Evolutionary conservation across 2,329 filamentous ascomycete genomes (phyloP), one percentile per base, ranked within the genome.

Genomic region (Phialophora tarda): DNA sequence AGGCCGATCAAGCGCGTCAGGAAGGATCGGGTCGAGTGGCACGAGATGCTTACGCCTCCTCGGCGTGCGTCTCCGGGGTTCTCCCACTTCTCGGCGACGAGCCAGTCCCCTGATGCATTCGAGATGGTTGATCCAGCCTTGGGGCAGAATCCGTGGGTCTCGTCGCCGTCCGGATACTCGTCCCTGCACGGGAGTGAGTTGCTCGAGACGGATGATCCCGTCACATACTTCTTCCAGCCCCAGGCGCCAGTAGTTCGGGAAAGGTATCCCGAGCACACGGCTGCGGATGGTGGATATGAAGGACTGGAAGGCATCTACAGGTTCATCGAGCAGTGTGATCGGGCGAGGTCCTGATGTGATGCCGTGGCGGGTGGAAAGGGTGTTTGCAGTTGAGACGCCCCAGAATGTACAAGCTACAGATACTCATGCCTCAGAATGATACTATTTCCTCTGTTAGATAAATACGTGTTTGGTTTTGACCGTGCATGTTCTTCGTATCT

Each of bases 271-370:
- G 58, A 54, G 21, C 50, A n/a, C 34, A 12, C 24, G 14, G 11
- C 10, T 28, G 7, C 69, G 73, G 65, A 32, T 12, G 73, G 63
- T 69, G 68, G 63, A 62, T 88, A 87, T 69, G 87, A 89, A 68
- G 85, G 86, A 4, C 77, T 88, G 14, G 86, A 90, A 73, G 88
- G 88, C 2, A 89, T 91, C 38, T 87, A 88, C 72, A 82, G 82
- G 59, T 90, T 90, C 73, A 80, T 90, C 65, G 85, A 88, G 71
- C 84, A 89, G 69, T 88, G 88, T 71, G 87, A 89, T 75, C 77
- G 79, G 50, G 81, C 81, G 38, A 77, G 63, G 26, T 66, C 68
- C 24, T 70, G 56, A 64, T 17, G 48, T 23, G 26, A n/a, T n/a
- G n/a, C n/a, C n/a, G 47, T 21, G 47, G n/a, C 2, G 1, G 21